These are phyloP conservation scores for Echinosophora koreensis DNA, from an alignment of 306 rosid genomes.

Conservation along the genomic window DNA sequence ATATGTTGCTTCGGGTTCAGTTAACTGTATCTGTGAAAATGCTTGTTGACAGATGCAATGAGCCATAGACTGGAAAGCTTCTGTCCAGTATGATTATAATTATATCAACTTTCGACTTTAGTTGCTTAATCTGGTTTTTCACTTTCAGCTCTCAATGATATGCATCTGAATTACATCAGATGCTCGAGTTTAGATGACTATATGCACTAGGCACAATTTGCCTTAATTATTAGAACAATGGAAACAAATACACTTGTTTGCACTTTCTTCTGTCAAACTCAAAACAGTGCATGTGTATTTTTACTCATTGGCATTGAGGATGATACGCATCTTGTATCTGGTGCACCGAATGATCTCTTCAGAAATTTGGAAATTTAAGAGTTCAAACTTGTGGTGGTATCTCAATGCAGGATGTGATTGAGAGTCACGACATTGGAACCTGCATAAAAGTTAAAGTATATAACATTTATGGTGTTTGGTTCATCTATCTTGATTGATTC, in stretches of 20 bases:
- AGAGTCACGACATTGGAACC: not conserved
- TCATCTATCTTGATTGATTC: not conserved
- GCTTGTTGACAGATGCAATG: conserved; percentile 34
- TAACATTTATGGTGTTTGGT: not conserved
- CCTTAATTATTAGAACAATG: not conserved
- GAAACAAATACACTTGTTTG: not conserved
- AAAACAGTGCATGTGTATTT: not conserved
- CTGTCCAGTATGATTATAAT: conserved; percentile 11
- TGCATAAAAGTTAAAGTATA: not conserved
- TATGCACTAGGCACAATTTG: not conserved
- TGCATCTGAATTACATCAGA: conserved; percentile 12
- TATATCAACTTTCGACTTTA: conserved; percentile 3
- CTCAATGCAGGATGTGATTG: not conserved
- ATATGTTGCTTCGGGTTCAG: conserved; percentile 10
- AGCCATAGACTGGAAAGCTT: not conserved
- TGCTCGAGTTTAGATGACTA: not conserved
- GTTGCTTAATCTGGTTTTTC: conserved; percentile 15
- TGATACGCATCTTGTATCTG: not conserved
- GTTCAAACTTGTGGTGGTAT: not conserved
- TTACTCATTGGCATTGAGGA: not conserved
- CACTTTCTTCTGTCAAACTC: not conserved
- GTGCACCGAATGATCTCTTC: conserved; percentile 5
- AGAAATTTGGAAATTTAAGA: not conserved
- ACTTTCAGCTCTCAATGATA: not conserved
- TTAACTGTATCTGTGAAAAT: conserved; percentile 33